These are phyloP conservation scores for Phaeotremella fagi DNA, from an alignment of 768 basidiomycete genomes.

Conservation along the genomic window DNA sequence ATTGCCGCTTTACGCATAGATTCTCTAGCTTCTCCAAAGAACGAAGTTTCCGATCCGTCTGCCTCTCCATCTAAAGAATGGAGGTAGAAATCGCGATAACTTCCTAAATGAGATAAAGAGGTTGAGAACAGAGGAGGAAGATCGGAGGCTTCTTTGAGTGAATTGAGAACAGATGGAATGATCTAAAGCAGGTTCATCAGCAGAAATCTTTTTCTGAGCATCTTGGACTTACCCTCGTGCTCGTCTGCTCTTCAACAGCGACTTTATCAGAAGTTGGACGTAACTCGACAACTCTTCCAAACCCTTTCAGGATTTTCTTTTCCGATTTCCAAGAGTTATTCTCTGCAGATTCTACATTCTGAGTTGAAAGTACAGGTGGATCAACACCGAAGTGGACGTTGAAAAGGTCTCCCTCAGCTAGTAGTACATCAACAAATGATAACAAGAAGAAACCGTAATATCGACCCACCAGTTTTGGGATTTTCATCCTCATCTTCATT, in stretches of 20 bases:
- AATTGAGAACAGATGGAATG: slow-evolving; percentile 51
- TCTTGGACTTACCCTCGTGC: neutral
- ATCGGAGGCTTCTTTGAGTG: slow-evolving; percentile 52
- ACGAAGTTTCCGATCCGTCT: slow-evolving; percentile 35
- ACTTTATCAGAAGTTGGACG: slow-evolving; percentile 23
- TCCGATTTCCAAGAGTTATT: slow-evolving; percentile 57
- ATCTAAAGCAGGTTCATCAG: slow-evolving; percentile 23
- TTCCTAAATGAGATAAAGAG: slow-evolving; percentile 56
- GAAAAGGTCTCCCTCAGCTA: slow-evolving; percentile 53
- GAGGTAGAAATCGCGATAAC: slow-evolving; percentile 72
- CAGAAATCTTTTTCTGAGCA: neutral
- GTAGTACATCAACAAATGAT: slow-evolving; percentile 10
- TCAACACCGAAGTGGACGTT: slow-evolving; percentile 69
- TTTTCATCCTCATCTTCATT: slow-evolving; percentile 11
- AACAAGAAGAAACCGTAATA: too few species aligned
- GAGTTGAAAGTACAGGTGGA: slow-evolving; percentile 50
- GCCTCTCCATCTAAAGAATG: slow-evolving; percentile 61
- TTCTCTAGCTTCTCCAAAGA: slow-evolving; percentile 53
- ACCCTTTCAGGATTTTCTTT: slow-evolving; percentile 55
- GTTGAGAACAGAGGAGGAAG: slow-evolving; percentile 49
- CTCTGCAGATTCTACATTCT: slow-evolving; percentile 56
- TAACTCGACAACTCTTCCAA: slow-evolving; percentile 59
- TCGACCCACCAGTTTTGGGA: too few species aligned
- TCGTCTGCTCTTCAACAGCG: too few species aligned
- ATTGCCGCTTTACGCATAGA: slow-evolving; percentile 64